Percentiles rank a stretch among this genome's conserved stretches.
Conservation (phyloP, 306 rosid species). For the Pterocarpus santalinus region DNA sequence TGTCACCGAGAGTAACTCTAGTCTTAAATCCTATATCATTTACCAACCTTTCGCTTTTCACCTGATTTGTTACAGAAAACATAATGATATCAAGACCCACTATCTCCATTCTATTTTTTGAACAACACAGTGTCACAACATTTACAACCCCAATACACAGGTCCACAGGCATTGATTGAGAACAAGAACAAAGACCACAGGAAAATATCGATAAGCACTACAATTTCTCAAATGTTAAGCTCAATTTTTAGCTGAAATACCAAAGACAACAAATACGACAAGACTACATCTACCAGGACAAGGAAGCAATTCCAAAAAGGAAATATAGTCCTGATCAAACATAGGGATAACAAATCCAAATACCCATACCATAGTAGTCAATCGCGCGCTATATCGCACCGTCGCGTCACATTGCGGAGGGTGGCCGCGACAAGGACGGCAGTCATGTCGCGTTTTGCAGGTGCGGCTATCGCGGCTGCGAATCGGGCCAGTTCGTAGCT, state of each 20-base stretch:
- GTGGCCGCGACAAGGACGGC: no score
- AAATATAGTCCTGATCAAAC: conserved; percentile 30
- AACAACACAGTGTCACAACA: conserved; percentile 3
- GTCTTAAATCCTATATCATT: conserved; percentile 83
- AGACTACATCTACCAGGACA: conserved; percentile 13
- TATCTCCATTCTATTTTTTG: neutral
- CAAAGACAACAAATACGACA: conserved; percentile 6
- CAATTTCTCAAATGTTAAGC: conserved; percentile 32
- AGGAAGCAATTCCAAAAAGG: conserved; percentile 21
- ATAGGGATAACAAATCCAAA: conserved; percentile 13
- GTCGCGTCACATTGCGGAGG: no score
- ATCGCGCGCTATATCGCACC: no score
- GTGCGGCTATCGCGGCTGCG: no score
- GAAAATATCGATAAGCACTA: neutral
- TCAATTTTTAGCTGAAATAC: conserved; percentile 23
- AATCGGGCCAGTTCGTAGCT: no score
- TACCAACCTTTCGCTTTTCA: conserved; percentile 69
- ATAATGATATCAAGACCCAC: conserved; percentile 22
- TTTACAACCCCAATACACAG: conserved; percentile 36
- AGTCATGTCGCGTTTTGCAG: no score
- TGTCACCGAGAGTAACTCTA: conserved; percentile 71
- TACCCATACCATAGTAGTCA: neutral
- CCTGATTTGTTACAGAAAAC: conserved; percentile 61
- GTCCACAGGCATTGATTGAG: neutral
- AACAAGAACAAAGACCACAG: neutral